Conservation (phyloP, 1,284 basidiomycete genomes). For the Austroboletus niveus region DNA sequence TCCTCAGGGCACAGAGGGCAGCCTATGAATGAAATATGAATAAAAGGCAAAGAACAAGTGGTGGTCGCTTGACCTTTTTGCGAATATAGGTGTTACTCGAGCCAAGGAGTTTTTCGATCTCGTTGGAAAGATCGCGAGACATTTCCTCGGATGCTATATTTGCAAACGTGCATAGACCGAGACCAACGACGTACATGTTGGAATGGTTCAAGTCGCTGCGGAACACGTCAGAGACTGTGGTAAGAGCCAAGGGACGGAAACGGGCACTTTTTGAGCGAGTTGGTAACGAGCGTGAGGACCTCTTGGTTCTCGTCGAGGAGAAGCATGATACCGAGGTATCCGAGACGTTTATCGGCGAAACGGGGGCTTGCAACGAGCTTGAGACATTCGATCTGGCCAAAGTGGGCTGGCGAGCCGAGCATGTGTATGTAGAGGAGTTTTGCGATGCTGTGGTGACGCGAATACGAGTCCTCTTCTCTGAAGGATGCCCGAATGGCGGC, state of each 20-base stretch:
- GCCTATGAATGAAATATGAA: conserved; percentile 53
- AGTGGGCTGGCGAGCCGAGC: conserved; percentile 99
- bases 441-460: conserved; percentile 95
- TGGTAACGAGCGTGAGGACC: conserved; percentile 96
- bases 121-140: conserved; percentile 94
- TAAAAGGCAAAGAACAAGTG: conserved; percentile 2
- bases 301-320: conserved; percentile 98
- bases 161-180: conserved; percentile 97
- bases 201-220: conserved; percentile 98
- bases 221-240: conserved; percentile 2
- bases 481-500: conserved; percentile 98
- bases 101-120: conserved; percentile 96
- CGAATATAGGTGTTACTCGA: conserved; percentile 99
- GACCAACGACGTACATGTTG: conserved; percentile 98
- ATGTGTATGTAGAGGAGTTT: conserved; percentile 99
- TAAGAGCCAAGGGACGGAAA: conserved; percentile 9
- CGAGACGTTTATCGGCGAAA: conserved; percentile 95
- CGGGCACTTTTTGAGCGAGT: conserved; percentile 94
- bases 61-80: conserved; percentile 69
- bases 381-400: conserved; percentile 99
- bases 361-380: conserved; percentile 98
- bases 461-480: conserved; percentile 93
- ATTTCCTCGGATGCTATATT: conserved; percentile 99
- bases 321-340: conserved; percentile 98
- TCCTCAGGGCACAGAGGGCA: conserved; percentile 93